Percentiles rank a stretch among this genome's conserved stretches.
phyloP scores from a whole-genome alignment of 805 yeast genomes.

The Candida odintsovae region DNA sequence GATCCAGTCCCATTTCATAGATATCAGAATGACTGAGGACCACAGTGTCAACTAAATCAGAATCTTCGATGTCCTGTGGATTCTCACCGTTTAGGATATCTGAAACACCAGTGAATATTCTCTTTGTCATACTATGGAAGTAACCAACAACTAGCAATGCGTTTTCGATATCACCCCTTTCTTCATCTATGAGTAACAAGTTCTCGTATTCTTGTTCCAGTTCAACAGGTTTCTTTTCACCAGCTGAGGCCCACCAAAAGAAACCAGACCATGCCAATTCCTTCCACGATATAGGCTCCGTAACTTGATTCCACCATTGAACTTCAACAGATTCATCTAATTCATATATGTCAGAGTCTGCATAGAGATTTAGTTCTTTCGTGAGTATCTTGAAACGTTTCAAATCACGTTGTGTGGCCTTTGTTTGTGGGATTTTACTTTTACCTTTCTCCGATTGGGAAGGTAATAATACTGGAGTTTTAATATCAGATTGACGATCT shows the following conservation, averaged over 20 bases:
- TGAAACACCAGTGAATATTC: slow-evolving; percentile 33
- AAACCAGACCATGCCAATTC: slow-evolving; percentile 64
- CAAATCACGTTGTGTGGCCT: slow-evolving; percentile 33
- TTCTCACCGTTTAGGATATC: slow-evolving; percentile 31
- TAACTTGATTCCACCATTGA: slow-evolving; percentile 40
- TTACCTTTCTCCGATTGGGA: slow-evolving; percentile 6
- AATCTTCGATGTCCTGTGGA: slow-evolving; percentile 7
- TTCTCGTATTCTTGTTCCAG: slow-evolving; percentile 37
- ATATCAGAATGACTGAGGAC: slow-evolving; percentile 41
- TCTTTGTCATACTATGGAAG: slow-evolving; percentile 43
- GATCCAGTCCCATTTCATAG: slow-evolving; percentile 54
- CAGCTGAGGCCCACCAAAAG: slow-evolving; percentile 87
- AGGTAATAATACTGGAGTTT: slow-evolving; percentile 8
- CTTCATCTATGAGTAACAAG: slow-evolving; percentile 12
- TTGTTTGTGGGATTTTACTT: slow-evolving; percentile 4
- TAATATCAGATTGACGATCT: slow-evolving; percentile 1
- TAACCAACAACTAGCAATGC: slow-evolving; percentile 38
- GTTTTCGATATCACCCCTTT: slow-evolving; percentile 19
- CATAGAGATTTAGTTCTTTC: slow-evolving; percentile 14
- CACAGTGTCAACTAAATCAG: slow-evolving; percentile 4
- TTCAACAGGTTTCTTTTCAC: slow-evolving; percentile 42
- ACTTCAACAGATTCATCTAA: slow-evolving; percentile 9
- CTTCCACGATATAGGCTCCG: slow-evolving; percentile 48
- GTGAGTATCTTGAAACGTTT: slow-evolving; percentile 28
- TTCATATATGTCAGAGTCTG: not conserved